phyloP scores from a whole-genome alignment of 176 grass and related monocot genomes.

The Carex cristatella region DNA sequence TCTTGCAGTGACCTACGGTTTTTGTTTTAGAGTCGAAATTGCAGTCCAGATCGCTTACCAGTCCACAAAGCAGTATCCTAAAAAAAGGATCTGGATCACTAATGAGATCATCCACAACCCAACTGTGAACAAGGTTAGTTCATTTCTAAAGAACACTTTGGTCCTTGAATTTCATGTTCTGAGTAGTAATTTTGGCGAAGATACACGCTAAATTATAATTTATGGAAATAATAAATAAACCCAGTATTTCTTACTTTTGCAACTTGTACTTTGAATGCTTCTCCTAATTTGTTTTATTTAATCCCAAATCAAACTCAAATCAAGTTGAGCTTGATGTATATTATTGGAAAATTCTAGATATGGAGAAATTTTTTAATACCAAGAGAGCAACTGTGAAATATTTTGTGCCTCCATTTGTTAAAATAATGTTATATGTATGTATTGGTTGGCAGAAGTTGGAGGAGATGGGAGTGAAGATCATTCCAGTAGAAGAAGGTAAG shows the following conservation, averaged over 20 bases:
- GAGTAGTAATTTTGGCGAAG: neutral
- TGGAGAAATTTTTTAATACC: neutral
- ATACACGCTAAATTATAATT: neutral
- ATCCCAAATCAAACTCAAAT: neutral
- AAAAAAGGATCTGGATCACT: constrained; percentile 87
- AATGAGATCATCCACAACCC: constrained; percentile 99
- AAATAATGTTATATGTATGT: neutral
- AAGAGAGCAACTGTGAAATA: neutral
- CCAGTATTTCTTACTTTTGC: constrained; percentile 2
- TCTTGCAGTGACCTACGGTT: constrained; percentile 82
- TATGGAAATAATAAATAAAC: neutral
- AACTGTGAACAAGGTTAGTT: constrained; percentile 81
- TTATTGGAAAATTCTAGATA: neutral
- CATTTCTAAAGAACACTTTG: neutral
- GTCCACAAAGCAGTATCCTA: constrained; percentile 95
- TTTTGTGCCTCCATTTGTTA: neutral
- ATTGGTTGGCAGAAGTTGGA: constrained; percentile 58
- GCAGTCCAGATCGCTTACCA: constrained; percentile 98
- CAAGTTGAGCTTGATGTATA: constrained; percentile 1
- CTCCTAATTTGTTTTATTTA: neutral
- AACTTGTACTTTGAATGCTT: neutral
- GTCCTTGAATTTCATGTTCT: neutral
- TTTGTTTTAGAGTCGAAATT: constrained; percentile 94
- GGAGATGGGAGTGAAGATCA: constrained; percentile 58
- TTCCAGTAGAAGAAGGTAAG: constrained; percentile 52